A percentile compares a stretch with the other conserved stretches of the same genome.
These are phyloP conservation scores for Magnolia kwangsiensis DNA, from an alignment of 164 flowering plant species.

Conservation along the genomic window DNA sequence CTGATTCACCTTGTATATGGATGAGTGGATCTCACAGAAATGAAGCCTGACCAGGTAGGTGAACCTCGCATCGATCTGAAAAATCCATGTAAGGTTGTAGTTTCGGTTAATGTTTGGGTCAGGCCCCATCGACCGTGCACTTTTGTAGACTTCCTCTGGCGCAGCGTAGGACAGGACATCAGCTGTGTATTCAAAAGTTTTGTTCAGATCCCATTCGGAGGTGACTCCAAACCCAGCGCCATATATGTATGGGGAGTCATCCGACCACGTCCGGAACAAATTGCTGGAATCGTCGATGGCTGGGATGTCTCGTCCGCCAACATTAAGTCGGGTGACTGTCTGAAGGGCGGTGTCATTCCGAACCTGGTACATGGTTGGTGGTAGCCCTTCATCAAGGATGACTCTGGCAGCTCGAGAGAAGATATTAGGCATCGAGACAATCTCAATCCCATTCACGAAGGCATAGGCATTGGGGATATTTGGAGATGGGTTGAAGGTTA, in stretches of 20 bases:
- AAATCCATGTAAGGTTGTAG: slow-evolving; percentile 64
- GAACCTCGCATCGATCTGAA: slow-evolving; percentile 51
- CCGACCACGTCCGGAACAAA: slow-evolving; percentile 30
- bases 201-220: slow-evolving; percentile 20
- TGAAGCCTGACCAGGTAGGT: slow-evolving; percentile 64
- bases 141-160: slow-evolving; percentile 51
- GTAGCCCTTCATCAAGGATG: background rate
- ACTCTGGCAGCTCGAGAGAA: slow-evolving; percentile 32
- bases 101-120: slow-evolving; percentile 30
- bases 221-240: slow-evolving; percentile 43
- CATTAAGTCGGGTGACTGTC: slow-evolving; percentile 68
- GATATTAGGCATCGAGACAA: slow-evolving; percentile 75
- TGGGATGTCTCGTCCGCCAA: slow-evolving; percentile 60
- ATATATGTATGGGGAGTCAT: slow-evolving; percentile 47
- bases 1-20: slow-evolving; percentile 8
- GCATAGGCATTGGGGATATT: slow-evolving; percentile 46
- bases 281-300: slow-evolving; percentile 23
- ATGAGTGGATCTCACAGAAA: slow-evolving; percentile 47
- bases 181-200: slow-evolving; percentile 24
- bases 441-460: slow-evolving; percentile 90
- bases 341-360: slow-evolving; percentile 65
- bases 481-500: slow-evolving; percentile 44
- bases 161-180: slow-evolving; percentile 24
- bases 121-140: slow-evolving; percentile 46
- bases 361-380: slow-evolving; percentile 13